phyloP scores from a whole-genome alignment of 345 rosid species.

The Lenwebbia sp. region DNA sequence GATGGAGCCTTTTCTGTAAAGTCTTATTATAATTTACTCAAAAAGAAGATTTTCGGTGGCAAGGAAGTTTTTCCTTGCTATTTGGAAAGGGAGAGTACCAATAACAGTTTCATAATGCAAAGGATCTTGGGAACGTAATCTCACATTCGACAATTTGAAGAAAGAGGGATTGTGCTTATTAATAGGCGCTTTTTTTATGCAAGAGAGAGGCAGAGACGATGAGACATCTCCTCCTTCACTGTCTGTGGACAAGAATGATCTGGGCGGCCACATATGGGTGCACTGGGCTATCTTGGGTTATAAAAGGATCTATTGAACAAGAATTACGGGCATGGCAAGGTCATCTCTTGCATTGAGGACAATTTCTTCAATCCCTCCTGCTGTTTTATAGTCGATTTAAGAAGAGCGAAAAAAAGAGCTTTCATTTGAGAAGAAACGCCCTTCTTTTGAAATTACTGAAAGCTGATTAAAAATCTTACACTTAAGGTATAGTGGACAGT shows the following conservation, averaged over 20 bases:
- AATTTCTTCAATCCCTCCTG: background rate
- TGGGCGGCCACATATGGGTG: background rate
- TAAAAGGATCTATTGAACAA: background rate
- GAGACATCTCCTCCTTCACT: background rate
- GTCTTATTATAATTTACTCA: background rate
- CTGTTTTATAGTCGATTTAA: background rate
- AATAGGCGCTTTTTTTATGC: background rate
- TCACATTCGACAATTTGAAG: background rate
- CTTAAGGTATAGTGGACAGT: background rate
- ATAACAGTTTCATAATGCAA: background rate
- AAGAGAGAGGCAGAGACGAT: background rate
- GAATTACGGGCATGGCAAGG: background rate
- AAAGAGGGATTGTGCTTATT: background rate
- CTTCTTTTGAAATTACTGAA: background rate
- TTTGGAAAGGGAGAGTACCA: background rate
- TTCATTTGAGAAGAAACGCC: background rate
- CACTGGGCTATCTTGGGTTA: background rate
- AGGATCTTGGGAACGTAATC: background rate
- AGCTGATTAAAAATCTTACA: background rate
- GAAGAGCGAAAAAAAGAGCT: background rate
- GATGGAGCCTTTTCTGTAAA: background rate
- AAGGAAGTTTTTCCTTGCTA: background rate
- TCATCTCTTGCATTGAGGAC: background rate
- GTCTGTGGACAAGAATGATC: background rate
- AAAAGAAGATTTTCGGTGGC: background rate